Evolutionary conservation across 768 basidiomycete genomes (phyloP).

Genomic region (Leccinum subgranulosum): DNA sequence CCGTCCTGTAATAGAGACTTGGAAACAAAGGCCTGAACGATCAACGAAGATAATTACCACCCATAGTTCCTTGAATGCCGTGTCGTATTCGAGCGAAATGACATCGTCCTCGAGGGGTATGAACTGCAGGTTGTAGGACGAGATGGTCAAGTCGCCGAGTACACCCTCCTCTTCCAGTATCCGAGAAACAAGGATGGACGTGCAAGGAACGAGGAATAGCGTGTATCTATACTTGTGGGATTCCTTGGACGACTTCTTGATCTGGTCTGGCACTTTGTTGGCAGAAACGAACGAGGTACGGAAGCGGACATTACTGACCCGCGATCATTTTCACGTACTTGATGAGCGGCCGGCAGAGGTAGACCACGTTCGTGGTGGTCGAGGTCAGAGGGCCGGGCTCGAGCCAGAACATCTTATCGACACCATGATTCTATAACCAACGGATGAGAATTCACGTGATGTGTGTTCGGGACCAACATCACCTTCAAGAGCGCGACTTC

Average conservation of each 20-base stretch:
- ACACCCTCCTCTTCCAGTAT: slow-evolving; percentile 97
- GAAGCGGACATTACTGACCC: slow-evolving; percentile 52
- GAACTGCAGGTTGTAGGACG: slow-evolving; percentile 88
- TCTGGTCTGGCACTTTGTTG: slow-evolving; percentile 65
- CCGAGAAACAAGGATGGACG: slow-evolving; percentile 80
- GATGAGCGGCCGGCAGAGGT: slow-evolving; percentile 87
- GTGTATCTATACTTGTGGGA: slow-evolving; percentile 81
- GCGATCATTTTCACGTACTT: slow-evolving; percentile 87
- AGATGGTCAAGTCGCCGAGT: slow-evolving; percentile 86
- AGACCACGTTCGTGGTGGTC: slow-evolving; percentile 85
- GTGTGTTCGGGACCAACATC: no score
- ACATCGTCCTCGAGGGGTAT: slow-evolving; percentile 94
- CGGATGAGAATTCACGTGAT: slow-evolving; percentile 9
- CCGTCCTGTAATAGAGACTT: slow-evolving; percentile 60
- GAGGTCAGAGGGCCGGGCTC: slow-evolving; percentile 84
- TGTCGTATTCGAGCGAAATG: slow-evolving; percentile 83
- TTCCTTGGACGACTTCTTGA: slow-evolving; percentile 73
- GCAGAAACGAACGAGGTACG: slow-evolving; percentile 16
- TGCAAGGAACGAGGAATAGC: slow-evolving; percentile 81
- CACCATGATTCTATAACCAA: slow-evolving; percentile 81
- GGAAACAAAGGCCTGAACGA: neutral
- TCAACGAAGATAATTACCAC: slow-evolving; percentile 50
- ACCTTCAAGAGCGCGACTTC: no score
- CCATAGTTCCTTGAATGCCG: slow-evolving; percentile 86
- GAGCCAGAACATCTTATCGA: slow-evolving; percentile 99